Percentiles rank a stretch among this genome's conserved stretches.
Conservation (phyloP, 495 filamentous ascomycete genomes). For the Collariella sp. region DNA sequence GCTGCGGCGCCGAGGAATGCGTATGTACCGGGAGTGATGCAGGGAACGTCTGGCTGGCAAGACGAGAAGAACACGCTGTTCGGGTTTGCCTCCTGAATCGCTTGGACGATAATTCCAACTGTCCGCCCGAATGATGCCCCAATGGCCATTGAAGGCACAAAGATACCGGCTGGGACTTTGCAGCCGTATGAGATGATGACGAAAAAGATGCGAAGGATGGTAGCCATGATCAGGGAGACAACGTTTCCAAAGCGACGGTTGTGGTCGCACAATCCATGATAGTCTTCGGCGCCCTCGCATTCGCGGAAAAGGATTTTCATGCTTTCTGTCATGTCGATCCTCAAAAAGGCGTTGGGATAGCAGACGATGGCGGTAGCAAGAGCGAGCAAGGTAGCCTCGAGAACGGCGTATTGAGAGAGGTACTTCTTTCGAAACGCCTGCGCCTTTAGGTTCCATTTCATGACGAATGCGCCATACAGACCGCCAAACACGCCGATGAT, state of each 20-base stretch:
- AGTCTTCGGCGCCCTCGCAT: conserved; percentile 88
- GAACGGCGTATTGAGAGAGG: conserved; percentile 69
- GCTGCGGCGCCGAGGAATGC: conserved; percentile 89
- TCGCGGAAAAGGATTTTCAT: conserved; percentile 97
- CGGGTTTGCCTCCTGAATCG: conserved; percentile 75
- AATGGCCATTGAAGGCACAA: conserved; percentile 96
- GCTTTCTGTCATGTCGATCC: conserved; percentile 98
- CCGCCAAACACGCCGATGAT: conserved; percentile 89
- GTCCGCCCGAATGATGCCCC: conserved; percentile 90
- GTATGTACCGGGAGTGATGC: conserved; percentile 94
- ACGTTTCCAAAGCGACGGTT: conserved; percentile 72
- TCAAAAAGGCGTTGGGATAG: conserved; percentile 90
- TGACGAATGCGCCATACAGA: conserved; percentile 92
- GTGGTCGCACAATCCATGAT: conserved; percentile 80
- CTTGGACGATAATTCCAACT: conserved; percentile 89
- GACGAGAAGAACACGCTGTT: conserved; percentile 74
- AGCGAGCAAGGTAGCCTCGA: conserved; percentile 82
- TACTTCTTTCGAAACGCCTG: conserved; percentile 96
- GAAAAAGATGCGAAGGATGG: conserved; percentile 67
- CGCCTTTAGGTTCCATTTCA: conserved; percentile 92
- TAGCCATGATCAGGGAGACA: conserved; percentile 69
- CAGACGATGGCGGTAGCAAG: conserved; percentile 79
- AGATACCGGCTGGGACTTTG: conserved; percentile 96
- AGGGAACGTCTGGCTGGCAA: conserved; percentile 86
- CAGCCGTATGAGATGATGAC: conserved; percentile 97